Evolutionary conservation across 2,329 filamentous ascomycete genomes (phyloP).

Genomic region (Aureobasidium vineae): DNA sequence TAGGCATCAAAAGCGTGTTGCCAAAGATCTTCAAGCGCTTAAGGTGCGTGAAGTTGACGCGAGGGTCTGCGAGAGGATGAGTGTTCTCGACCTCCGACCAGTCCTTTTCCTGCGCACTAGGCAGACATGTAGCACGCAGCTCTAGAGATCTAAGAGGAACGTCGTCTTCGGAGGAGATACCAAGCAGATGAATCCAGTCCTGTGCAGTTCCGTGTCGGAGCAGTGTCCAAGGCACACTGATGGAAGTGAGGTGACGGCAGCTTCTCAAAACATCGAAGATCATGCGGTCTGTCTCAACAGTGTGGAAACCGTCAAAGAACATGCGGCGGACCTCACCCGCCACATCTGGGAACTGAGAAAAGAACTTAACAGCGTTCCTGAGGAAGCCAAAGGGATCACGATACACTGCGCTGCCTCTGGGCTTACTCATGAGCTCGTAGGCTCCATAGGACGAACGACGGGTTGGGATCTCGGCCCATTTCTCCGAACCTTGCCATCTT

Average conservation of each 20-base stretch:
- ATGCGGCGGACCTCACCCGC: constrained; percentile 52
- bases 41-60: constrained; percentile 51
- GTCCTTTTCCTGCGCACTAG: constrained; percentile 44
- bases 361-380: constrained; percentile 49
- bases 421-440: constrained; percentile 51
- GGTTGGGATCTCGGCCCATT: constrained; percentile 52
- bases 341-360: constrained; percentile 47
- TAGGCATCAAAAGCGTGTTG: constrained; percentile 53
- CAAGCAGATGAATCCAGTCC: constrained; percentile 51
- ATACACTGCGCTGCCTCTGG: constrained; percentile 51
- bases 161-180: constrained; percentile 41
- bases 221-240: constrained; percentile 55
- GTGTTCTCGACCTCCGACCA: constrained; percentile 45
- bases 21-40: constrained; percentile 56
- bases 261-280: constrained; percentile 51
- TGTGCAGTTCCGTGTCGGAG: constrained; percentile 50
- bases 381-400: constrained; percentile 53
- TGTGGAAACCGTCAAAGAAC: constrained; percentile 57
- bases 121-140: constrained; percentile 52
- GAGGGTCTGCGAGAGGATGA: constrained; percentile 44
- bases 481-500: constrained; percentile 53
- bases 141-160: constrained; percentile 52
- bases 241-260: constrained; percentile 49
- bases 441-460: constrained; percentile 44
- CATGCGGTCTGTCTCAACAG: constrained; percentile 50